Evolutionary conservation across 140 eudicot species (phyloP), one percentile per base, ranked within the genome.

Genomic region (Senecio squalidus): DNA sequence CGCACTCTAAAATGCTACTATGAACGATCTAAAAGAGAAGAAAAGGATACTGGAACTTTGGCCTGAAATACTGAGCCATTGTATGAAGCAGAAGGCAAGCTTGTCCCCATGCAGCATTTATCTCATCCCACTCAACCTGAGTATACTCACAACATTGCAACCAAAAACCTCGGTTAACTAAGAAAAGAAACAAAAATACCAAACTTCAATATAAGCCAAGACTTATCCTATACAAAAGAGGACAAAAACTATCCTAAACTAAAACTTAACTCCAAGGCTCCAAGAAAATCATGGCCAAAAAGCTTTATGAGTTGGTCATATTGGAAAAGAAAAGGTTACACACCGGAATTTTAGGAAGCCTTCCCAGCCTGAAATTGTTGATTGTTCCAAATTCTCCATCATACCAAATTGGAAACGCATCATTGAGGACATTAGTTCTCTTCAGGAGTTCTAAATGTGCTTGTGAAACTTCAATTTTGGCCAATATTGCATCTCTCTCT

Each of bases 21-120:
- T 16, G 25, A 40, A 65, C 13, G 18, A 16, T n/a, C n/a, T n/a
- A n/a, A n/a, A n/a, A n/a, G n/a, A n/a, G 43, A 6, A 29, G 5
- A 55, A 18, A 77, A 87, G 96, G 96, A 92, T 92, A 92, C 98
- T 46, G 86, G 58, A 84, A 91, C 69, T 91, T 91, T 48, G 98
- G 96, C 46, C 90, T 66, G 72, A 84, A 91, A 70, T 86, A 76
- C 53, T 91, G 98, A 64, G 95, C 84, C 98, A 91, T 91, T 34
- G 98, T 91, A 41, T 91, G 98, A 60, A 91, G 98, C 64, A 91
- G 84, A 72, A 91, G 94, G 62, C 96, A 91, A 52, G 98, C 96
- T 73, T 86, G 98, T 26, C 96, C 96, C 98, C 98, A 91, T 50
- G 98, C 98, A 76, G 98, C 98, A 79, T 91, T 86, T 76, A 87